These are phyloP conservation scores for Sherardia arvensis DNA, from an alignment of 257 asterid genomes.

Conservation along the genomic window DNA sequence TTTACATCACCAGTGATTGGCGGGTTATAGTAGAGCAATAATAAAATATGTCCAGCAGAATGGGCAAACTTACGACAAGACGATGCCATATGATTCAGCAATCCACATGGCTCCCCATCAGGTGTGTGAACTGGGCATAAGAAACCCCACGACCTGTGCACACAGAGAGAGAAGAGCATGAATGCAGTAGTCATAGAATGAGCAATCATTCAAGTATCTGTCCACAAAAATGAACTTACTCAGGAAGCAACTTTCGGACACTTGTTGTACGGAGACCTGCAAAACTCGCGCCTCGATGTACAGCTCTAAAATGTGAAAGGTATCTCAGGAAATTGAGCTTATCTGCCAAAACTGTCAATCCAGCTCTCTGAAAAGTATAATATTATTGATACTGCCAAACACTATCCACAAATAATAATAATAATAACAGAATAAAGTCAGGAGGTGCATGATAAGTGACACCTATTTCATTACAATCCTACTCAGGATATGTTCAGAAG, in stretches of 20 bases:
- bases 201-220: neutral
- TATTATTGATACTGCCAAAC: neutral
- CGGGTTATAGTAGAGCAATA: neutral
- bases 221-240: constrained; percentile 43
- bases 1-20: neutral
- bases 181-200: neutral
- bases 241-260: constrained; percentile 94
- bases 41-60: neutral
- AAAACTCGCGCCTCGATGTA: constrained; percentile 92
- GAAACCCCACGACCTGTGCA: constrained; percentile 91
- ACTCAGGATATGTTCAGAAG: neutral
- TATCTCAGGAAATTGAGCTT: constrained; percentile 87
- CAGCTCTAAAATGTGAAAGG: constrained; percentile 90
- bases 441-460: neutral
- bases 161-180: neutral
- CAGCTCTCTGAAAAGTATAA: constrained; percentile 56
- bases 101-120: constrained; percentile 98
- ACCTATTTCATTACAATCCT: neutral
- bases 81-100: constrained; percentile 86
- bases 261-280: constrained; percentile 98
- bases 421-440: too few species aligned
- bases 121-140: constrained; percentile 99
- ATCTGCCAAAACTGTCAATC: constrained; percentile 90
- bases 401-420: neutral
- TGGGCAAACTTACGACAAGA: constrained; percentile 68